phyloP scores from a whole-genome alignment of 345 rosid genomes.

The Populus davidiana region DNA sequence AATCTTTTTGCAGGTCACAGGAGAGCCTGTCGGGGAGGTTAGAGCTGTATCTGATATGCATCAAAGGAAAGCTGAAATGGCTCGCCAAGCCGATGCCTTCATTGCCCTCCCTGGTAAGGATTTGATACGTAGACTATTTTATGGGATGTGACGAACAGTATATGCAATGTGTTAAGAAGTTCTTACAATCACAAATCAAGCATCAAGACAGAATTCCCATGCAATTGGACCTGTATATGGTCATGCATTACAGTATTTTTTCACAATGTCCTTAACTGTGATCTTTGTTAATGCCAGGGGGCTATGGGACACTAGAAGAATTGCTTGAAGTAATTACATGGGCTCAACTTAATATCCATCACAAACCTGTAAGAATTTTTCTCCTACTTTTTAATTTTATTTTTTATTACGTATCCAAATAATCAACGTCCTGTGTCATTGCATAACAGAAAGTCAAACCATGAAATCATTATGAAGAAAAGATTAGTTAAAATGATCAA shows the following conservation, averaged over 20 bases:
- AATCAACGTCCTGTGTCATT: neutral
- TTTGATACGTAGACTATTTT: neutral
- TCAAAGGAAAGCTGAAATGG: constrained; percentile 95
- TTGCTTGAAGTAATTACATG: constrained; percentile 92
- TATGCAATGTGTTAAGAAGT: neutral
- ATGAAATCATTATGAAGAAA: neutral
- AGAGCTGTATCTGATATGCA: constrained; percentile 90
- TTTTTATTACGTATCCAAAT: neutral
- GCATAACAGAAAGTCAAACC: neutral
- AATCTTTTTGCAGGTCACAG: constrained; percentile 53
- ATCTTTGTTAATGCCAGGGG: constrained; percentile 45
- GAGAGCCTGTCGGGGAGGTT: constrained; percentile 84
- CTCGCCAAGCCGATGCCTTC: constrained; percentile 92
- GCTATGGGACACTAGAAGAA: constrained; percentile 95
- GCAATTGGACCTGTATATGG: neutral
- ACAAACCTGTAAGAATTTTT: constrained; percentile 66
- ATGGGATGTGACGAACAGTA: neutral
- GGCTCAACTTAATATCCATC: constrained; percentile 97
- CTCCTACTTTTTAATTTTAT: neutral
- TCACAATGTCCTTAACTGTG: neutral
- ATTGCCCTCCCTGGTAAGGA: constrained; percentile 83
- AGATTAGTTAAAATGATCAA: neutral
- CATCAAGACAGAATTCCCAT: neutral
- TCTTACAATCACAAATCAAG: no score
- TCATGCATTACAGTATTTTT: no score